These are phyloP conservation scores for Pulveroboletus frians DNA, from an alignment of 768 basidiomycete genomes.

Conservation along the genomic window DNA sequence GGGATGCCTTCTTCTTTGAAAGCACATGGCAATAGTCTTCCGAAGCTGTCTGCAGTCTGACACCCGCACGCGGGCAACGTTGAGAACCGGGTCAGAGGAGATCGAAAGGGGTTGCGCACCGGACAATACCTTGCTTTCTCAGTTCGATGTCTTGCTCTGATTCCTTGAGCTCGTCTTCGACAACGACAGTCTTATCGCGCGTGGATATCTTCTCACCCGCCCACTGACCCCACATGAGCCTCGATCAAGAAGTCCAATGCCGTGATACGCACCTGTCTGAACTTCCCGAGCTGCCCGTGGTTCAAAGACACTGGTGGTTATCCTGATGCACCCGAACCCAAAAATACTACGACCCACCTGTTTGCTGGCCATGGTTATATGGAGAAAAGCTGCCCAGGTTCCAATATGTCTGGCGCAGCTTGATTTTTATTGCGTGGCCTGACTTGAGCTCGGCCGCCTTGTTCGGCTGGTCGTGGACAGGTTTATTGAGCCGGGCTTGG, in stretches of 20 bases:
- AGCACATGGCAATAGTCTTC: slow-evolving; percentile 63
- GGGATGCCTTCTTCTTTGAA: slow-evolving; percentile 73
- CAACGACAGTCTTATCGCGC: slow-evolving; percentile 71
- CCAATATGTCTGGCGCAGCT: slow-evolving; percentile 3
- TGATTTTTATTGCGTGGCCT: slow-evolving; percentile 17
- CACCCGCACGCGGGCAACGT: background rate
- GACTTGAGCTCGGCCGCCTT: slow-evolving; percentile 14
- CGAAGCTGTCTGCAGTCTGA: slow-evolving; percentile 68
- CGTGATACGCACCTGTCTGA: slow-evolving; percentile 56
- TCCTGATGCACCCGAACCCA: background rate
- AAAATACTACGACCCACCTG: slow-evolving; percentile 39
- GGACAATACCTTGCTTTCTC: slow-evolving; percentile 63
- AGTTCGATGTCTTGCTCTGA: slow-evolving; percentile 83
- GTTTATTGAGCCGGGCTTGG: background rate
- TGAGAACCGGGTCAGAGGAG: background rate
- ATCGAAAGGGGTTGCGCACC: slow-evolving; percentile 42
- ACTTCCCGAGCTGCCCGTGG: slow-evolving; percentile 58
- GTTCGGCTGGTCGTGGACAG: slow-evolving; percentile 3
- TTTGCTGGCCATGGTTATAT: slow-evolving; percentile 53
- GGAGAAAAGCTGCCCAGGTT: background rate
- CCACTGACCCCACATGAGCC: slow-evolving; percentile 49
- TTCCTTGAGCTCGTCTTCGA: slow-evolving; percentile 68
- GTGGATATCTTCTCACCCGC: slow-evolving; percentile 85
- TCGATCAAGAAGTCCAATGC: slow-evolving; percentile 9
- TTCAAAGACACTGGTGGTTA: slow-evolving; percentile 2